Evolutionary conservation across 139 green algal genomes (phyloP), one percentile per base, ranked within the genome.

Genomic region (Cymbomonas tetramitiformis): DNA sequence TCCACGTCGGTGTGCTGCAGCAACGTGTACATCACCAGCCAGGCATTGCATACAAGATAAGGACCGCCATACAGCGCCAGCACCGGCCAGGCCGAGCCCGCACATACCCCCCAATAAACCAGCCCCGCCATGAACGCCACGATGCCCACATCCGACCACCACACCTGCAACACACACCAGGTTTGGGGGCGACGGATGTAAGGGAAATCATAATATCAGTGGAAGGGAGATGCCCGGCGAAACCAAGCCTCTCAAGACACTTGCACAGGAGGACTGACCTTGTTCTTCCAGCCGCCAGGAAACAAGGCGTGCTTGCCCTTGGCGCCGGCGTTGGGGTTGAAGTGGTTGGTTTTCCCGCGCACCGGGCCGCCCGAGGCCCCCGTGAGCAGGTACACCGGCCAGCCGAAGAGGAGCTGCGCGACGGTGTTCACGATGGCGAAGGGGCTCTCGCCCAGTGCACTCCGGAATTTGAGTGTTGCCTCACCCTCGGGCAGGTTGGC

Each of bases 1-100:
- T 71, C 64, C 33, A 71, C 64, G 50, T 71, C 64, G 23, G 64
- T 71, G 64, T 71, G 64, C 56, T 71, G 64, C 33, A 71, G 52
- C 64, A 56, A 71, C 24, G 64, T 71, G 64, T 71, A 71, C 46
- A 66, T 36, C 7, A 71, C 64, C 21, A 71, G 57, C 64, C 64
- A 71, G 52, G 61, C 61, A 56, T 71, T 71, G 29, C 25, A 50
- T 24, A 51, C 46, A n/a, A 71, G 31, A 31, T 71, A 71, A 25
- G 64, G 64, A 2, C 46, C 56, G 2, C 46, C 6, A 48, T 71
- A 71, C 8, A 67, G 40, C 25, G 39, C 55, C 5, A 41, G 8
- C 8, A 52, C 55, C 28, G 55, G 46, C 31, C 21, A 32, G 30
- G 53, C 23, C 18, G 12, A 30, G 3, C 46, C 46, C 4, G 31